Evolutionary conservation across 192 early-diverging fungal species (phyloP).

Genomic region (Physocladia obscura): DNA sequence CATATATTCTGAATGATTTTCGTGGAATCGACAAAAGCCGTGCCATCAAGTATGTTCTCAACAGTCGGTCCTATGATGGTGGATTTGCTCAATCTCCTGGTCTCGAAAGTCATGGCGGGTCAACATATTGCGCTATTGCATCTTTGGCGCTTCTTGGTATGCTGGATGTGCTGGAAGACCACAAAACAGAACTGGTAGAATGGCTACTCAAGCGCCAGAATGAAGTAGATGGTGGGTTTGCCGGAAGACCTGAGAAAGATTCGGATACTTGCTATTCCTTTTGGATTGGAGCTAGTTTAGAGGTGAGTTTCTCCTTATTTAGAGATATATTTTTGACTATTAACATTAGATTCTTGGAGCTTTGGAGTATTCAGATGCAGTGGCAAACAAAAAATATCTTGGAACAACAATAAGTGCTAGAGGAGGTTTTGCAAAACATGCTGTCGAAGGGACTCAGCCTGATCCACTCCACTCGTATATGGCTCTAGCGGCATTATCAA

Average conservation of each 20-base stretch:
- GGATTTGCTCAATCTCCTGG: slow-evolving; percentile 77
- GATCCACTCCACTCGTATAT: slow-evolving; percentile 85
- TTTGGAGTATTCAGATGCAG: slow-evolving; percentile 60
- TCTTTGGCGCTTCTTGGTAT: slow-evolving; percentile 71
- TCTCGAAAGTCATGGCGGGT: slow-evolving; percentile 88
- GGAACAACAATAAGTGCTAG: slow-evolving; percentile 52
- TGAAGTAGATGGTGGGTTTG: slow-evolving; percentile 74
- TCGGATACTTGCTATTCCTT: slow-evolving; percentile 96
- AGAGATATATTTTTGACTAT: slow-evolving; percentile 9
- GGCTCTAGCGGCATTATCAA: slow-evolving; percentile 65
- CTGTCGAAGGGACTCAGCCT: slow-evolving; percentile 28
- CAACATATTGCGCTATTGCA: slow-evolving; percentile 85
- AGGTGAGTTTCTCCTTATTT: slow-evolving; percentile 38
- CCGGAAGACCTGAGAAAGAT: slow-evolving; percentile 83
- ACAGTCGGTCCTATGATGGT: slow-evolving; percentile 66
- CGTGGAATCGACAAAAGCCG: slow-evolving; percentile 69
- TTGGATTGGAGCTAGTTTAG: slow-evolving; percentile 87
- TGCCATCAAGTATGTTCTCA: slow-evolving; percentile 60
- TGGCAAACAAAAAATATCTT: slow-evolving; percentile 58
- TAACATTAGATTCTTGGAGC: slow-evolving; percentile 57
- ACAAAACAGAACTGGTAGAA: slow-evolving; percentile 36
- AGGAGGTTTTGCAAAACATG: slow-evolving; percentile 72
- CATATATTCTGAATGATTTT: slow-evolving; percentile 86
- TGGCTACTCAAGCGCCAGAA: slow-evolving; percentile 82
- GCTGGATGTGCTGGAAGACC: slow-evolving; percentile 32